Evolutionary conservation across 2,329 filamentous ascomycete species (phyloP).

Genomic region (Fusarium sambucinum): DNA sequence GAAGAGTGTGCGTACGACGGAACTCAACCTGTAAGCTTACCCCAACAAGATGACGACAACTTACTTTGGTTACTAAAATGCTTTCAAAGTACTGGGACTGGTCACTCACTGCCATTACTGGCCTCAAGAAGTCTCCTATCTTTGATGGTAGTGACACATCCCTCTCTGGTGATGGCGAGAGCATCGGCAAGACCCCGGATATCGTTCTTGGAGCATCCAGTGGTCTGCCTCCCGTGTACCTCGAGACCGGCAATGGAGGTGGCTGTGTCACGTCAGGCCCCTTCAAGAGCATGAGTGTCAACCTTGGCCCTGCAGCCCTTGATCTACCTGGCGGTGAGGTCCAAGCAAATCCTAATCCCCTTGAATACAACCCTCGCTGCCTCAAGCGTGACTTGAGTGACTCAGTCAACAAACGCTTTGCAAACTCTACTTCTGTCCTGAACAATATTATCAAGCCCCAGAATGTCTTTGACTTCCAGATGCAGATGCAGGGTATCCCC

Average conservation of each 20-base stretch:
- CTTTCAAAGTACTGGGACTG: constrained; percentile 60
- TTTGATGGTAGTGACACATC: constrained; percentile 63
- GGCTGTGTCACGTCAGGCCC: constrained; percentile 67
- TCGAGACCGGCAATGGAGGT: constrained; percentile 65
- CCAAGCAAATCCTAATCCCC: constrained; percentile 39
- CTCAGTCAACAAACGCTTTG: constrained; percentile 42
- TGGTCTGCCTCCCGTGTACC: constrained; percentile 41
- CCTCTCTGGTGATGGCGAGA: constrained; percentile 60
- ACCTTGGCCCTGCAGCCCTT: constrained; percentile 55
- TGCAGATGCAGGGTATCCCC: constrained; percentile 57
- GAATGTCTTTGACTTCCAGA: constrained; percentile 59
- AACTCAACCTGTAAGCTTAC: constrained; percentile 53
- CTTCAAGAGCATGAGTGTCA: constrained; percentile 58
- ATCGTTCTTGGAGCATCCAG: constrained; percentile 47
- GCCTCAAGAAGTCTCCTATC: constrained; percentile 57
- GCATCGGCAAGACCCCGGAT: constrained; percentile 40
- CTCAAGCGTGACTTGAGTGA: constrained; percentile 55
- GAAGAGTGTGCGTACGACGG: constrained; percentile 55
- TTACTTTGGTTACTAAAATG: constrained; percentile 9
- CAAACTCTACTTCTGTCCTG: constrained; percentile 49
- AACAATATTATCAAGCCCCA: constrained; percentile 54
- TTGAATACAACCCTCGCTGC: constrained; percentile 59
- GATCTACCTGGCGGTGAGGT: constrained; percentile 46
- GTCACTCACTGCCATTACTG: constrained; percentile 53
- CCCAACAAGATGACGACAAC: background rate